phyloP scores from a whole-genome alignment of 768 basidiomycete species.

The Pleurotus salmoneostramineus region DNA sequence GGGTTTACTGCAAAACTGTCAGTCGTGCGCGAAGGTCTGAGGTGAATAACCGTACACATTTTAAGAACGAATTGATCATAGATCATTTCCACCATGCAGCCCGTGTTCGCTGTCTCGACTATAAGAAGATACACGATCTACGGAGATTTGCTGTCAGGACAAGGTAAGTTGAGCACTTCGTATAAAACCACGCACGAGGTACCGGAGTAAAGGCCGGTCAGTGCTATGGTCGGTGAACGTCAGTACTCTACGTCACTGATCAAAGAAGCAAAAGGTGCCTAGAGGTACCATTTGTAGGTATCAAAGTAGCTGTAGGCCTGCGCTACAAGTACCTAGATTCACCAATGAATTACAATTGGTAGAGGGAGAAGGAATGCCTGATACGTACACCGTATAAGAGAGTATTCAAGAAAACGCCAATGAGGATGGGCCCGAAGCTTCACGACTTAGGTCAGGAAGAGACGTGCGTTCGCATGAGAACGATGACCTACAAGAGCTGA shows the following conservation, averaged over 20 bases:
- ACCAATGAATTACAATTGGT: background rate
- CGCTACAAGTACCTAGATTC: background rate
- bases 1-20: too few relatives aligned
- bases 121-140: constrained; percentile 8
- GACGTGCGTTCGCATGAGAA: background rate
- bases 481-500: background rate
- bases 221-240: background rate
- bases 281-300: constrained; percentile 2
- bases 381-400: constrained; percentile 13
- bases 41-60: constrained; percentile 1
- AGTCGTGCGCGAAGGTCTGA: too few relatives aligned
- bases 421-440: constrained; percentile 11
- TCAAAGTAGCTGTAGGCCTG: constrained; percentile 1
- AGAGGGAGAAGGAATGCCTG: constrained; percentile 14
- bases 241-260: too few relatives aligned
- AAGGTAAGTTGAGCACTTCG: too few relatives aligned
- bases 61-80: constrained; percentile 10
- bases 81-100: constrained; percentile 3
- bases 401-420: constrained; percentile 13
- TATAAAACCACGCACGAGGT: background rate
- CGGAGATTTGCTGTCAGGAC: background rate
- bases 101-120: constrained; percentile 10
- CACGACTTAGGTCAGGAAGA: background rate
- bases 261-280: too few relatives aligned
- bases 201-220: background rate